Percentiles rank a stretch among this genome's conserved stretches.
phyloP scores from a whole-genome alignment of 305 asterid genomes.

The Fraxinus latifolia region DNA sequence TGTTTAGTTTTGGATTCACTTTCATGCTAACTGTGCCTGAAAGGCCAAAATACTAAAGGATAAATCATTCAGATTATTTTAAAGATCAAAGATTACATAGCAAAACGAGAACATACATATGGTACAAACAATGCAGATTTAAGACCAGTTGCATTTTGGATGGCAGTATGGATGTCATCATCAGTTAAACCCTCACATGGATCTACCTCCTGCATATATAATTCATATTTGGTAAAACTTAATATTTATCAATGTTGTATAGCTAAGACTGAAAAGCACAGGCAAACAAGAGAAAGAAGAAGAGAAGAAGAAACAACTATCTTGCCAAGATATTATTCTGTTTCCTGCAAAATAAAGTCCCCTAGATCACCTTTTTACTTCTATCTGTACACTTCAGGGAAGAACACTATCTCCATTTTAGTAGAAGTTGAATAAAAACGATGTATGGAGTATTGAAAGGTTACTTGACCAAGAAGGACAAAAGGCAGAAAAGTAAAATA shows the following conservation, averaged over 20 bases:
- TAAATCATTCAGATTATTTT: not conserved
- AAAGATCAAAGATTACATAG: conserved; percentile 2
- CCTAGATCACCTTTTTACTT: not conserved
- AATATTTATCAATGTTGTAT: not conserved
- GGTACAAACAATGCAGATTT: conserved; percentile 80
- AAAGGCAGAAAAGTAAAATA: not conserved
- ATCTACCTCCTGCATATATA: conserved; percentile 64
- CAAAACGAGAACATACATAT: conserved; percentile 44
- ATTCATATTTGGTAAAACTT: not conserved
- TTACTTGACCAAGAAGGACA: not conserved
- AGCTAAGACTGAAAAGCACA: not conserved
- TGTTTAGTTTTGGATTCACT: conserved; percentile 15
- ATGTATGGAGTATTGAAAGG: not conserved
- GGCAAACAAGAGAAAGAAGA: not conserved
- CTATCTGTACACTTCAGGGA: not conserved
- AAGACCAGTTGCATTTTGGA: conserved; percentile 88
- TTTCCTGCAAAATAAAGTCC: not conserved
- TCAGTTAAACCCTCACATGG: conserved; percentile 86
- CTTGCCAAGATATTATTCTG: not conserved
- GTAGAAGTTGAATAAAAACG: not conserved
- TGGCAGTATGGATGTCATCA: conserved; percentile 83
- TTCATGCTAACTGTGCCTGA: conserved; percentile 10
- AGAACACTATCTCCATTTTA: not conserved
- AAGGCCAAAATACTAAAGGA: conserved; percentile 2
- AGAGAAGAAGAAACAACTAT: not conserved